phyloP scores from a whole-genome alignment of 176 grass and related monocot genomes.

The Avena insularis region DNA sequence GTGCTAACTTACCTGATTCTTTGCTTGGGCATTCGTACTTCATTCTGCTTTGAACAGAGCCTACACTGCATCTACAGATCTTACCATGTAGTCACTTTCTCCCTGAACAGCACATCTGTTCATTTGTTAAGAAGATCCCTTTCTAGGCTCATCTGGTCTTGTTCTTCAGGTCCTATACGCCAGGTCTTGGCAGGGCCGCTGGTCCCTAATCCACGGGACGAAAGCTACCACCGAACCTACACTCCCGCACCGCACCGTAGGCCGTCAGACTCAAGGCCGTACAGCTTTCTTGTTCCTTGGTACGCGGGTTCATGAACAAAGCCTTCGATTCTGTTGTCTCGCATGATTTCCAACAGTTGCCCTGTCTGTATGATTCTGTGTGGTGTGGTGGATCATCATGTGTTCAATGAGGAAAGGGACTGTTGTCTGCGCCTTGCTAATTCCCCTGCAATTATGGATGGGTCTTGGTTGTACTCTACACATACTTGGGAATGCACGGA shows the following conservation, averaged over 20 bases:
- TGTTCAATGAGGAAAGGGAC: slow-evolving; percentile 58
- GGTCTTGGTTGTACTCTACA: slow-evolving; percentile 31
- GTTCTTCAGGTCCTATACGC: slow-evolving; percentile 34
- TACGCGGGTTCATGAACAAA: slow-evolving; percentile 50
- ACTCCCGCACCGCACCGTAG: slow-evolving; percentile 21
- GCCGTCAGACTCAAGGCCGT: slow-evolving; percentile 31
- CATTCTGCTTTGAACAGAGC: slow-evolving; percentile 26
- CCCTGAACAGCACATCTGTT: slow-evolving; percentile 43
- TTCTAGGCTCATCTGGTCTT: slow-evolving; percentile 41
- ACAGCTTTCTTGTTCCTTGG: slow-evolving; percentile 39
- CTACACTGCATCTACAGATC: slow-evolving; percentile 33
- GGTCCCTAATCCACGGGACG: slow-evolving; percentile 52
- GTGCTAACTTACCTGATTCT: slow-evolving; percentile 39
- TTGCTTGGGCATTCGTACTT: slow-evolving; percentile 30
- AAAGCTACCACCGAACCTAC: slow-evolving; percentile 53
- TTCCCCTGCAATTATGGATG: slow-evolving; percentile 45
- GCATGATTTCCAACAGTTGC: slow-evolving; percentile 37
- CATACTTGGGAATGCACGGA: slow-evolving; percentile 18
- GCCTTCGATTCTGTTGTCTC: slow-evolving; percentile 36
- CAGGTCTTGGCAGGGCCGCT: slow-evolving; percentile 30
- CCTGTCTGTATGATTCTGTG: slow-evolving; percentile 35
- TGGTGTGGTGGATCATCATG: slow-evolving; percentile 49
- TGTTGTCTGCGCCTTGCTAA: slow-evolving; percentile 43
- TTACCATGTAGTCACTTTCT: slow-evolving; percentile 25
- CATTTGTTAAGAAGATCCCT: slow-evolving; percentile 41